Base-by-base conservation (phyloP, 768 basidiomycete genomes). In the Guyanaporus albipodus region DNA sequence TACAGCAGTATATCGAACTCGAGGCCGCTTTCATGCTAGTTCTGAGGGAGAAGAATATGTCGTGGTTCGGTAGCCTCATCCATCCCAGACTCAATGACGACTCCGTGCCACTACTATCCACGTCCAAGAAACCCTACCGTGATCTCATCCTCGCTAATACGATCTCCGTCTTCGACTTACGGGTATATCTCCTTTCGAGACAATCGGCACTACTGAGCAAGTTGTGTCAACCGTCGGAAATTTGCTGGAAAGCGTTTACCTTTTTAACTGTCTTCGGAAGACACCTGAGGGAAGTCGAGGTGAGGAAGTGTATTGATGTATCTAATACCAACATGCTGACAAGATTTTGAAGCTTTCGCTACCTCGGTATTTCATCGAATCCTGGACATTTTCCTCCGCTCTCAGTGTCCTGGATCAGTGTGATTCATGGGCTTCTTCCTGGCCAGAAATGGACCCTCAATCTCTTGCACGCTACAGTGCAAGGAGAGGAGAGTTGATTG, bases 141-240 rank as follows among this genome's bases (percentile, higher is more conserved):
- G 88, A 94, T 46, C 75, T 95, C 37, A 91, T 97, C 48, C 78
- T 93, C 19, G 80, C 85, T 21, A 96, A 95, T 67, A 78, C 83
- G 6, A 94, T 99, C 54, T 87, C 91, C 4, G 78, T 95, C 8
- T 95, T 98, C 61, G 96, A 98, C 70, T 87, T 97, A 57, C 80
- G 94, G 39, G 78, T 84, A 56, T 99, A 96, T 63, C 74, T 98
- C 17, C 84, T 97, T 41, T 83, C 90, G 21, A 76, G 90, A 15
- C 93, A 96, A 66, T 91, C 90, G 44, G 70, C 73, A 38, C 70
- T 97, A 26, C 70, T 97, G 2, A 85, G 79, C 36, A 80, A 78
- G 54, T 64, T 88, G 58, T 81, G 82, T 1, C 75, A 79, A 32
- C 68, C 89, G 6, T 75, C 74, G 9, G 88, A 95, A 48, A 75